Evolutionary conservation across 2,329 filamentous ascomycete genomes (phyloP), one percentile per base, ranked within the genome.

Genomic region (Paecilomyces sp.): DNA sequence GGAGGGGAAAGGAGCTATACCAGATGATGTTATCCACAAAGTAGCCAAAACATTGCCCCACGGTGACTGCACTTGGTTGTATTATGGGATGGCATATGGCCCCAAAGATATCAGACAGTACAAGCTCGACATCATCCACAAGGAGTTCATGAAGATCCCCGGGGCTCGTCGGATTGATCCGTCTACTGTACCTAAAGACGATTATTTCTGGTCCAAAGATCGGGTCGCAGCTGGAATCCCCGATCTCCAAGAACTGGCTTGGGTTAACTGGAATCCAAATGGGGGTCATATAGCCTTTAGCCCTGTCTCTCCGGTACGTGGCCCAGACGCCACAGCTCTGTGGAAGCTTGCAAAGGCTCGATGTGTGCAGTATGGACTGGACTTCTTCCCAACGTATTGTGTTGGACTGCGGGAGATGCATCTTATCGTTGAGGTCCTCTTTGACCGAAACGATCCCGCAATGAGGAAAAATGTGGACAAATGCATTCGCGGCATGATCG

Each of bases 381-480:
- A 79, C 61, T 70, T 77, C 53, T 72, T 79, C 36, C 72, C 73
- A 5, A 74, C 75, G 0, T 78, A 79, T 58, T 73, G 63, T 30
- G 63, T 78, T 18, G 77, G 77, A 7, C 64, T 77, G 64, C 71
- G 78, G 12, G 79, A 80, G 65, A 79, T 80, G 76, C 77, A 74
- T 67, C 63, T 72, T 70, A 62, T 62, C 41, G 62, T 62, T 36
- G 57, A 58, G 56, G 54, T 59, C 47, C 41, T 62, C 1, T 64
- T 60, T 47, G 55, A 63, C 55, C 58, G 60, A 22, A 36, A 33
- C 13, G 60, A 64, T 51, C 52, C 62, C 2, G n/a, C 22, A 6
- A 55, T 55, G 41, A 53, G 59, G 22, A 34, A 59, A n/a, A 56
- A 28, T 24, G 54, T 57, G 31, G 12, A 59, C 13, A 57, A 57